Evolutionary conservation across 2,329 filamentous ascomycete species (phyloP).

Genomic region (Fusarium incarnatum): DNA sequence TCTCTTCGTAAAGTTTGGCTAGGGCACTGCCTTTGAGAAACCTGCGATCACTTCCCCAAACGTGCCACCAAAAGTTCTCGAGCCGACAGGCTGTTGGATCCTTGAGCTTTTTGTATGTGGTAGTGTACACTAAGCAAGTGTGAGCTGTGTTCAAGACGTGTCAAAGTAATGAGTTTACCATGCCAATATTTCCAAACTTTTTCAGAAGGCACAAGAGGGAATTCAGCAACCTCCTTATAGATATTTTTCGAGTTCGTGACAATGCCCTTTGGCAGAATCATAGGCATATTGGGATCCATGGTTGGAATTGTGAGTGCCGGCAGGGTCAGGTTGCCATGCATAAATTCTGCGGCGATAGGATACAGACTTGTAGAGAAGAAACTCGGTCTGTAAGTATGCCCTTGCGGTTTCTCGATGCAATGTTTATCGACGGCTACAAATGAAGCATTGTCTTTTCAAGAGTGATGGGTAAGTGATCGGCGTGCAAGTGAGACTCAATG

Average conservation of each 20-base stretch:
- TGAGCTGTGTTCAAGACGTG: slow-evolving; percentile 15
- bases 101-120: slow-evolving; percentile 66
- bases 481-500: neutral
- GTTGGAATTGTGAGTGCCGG: slow-evolving; percentile 9
- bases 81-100: slow-evolving; percentile 72
- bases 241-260: slow-evolving; percentile 65
- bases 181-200: slow-evolving; percentile 68
- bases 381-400: slow-evolving; percentile 23
- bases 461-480: neutral
- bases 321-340: slow-evolving; percentile 13
- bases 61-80: slow-evolving; percentile 75
- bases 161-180: slow-evolving; percentile 55
- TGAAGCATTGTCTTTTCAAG: slow-evolving; percentile 42
- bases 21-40: slow-evolving; percentile 64
- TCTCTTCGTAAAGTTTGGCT: slow-evolving; percentile 67
- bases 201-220: slow-evolving; percentile 62
- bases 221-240: slow-evolving; percentile 66
- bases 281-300: slow-evolving; percentile 54
- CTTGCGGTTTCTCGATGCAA: slow-evolving; percentile 19
- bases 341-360: neutral
- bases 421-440: slow-evolving; percentile 33
- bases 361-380: neutral
- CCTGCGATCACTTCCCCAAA: slow-evolving; percentile 69
- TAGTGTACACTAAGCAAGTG: slow-evolving; percentile 65
- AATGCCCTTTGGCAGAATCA: slow-evolving; percentile 68